Evolutionary conservation across 805 yeast genomes (phyloP).

Genomic region (Priceomyces fermenticarens): DNA sequence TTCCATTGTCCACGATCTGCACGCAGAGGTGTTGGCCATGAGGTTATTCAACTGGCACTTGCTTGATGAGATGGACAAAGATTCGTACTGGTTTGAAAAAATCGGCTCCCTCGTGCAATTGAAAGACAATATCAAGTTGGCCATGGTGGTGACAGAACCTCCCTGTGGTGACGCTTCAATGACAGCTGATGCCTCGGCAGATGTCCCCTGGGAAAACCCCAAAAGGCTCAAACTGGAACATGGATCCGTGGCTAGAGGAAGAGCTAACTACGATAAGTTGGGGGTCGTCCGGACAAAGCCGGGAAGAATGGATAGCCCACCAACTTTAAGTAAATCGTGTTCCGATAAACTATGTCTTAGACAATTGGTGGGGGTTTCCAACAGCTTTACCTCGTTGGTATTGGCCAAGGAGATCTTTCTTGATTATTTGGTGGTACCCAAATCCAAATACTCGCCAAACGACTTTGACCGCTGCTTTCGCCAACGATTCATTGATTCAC

Average conservation of each 20-base stretch:
- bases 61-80: constrained; percentile 39
- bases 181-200: constrained; percentile 21
- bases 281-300: constrained; percentile 90
- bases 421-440: constrained; percentile 49
- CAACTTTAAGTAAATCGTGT: constrained; percentile 79
- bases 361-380: constrained; percentile 57
- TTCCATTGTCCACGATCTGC: constrained; percentile 74
- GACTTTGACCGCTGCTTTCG: constrained; percentile 45
- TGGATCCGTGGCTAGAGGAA: constrained; percentile 47
- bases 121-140: constrained; percentile 42
- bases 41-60: constrained; percentile 66
- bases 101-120: constrained; percentile 19
- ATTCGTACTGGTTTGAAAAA: constrained; percentile 5
- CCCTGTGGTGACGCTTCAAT: constrained; percentile 94
- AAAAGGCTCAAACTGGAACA: constrained; percentile 12
- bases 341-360: constrained; percentile 74
- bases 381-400: constrained; percentile 37
- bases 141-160: constrained; percentile 65
- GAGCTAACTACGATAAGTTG: constrained; percentile 50
- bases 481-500: constrained; percentile 15
- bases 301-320: constrained; percentile 75
- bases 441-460: constrained; percentile 15
- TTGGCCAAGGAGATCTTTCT: constrained; percentile 37
- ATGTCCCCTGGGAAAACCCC: constrained; percentile 18
- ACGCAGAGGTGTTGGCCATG: constrained; percentile 79